Base-by-base conservation (phyloP, 768 basidiomycete species). In the Phanerochaete sordida region DNA sequence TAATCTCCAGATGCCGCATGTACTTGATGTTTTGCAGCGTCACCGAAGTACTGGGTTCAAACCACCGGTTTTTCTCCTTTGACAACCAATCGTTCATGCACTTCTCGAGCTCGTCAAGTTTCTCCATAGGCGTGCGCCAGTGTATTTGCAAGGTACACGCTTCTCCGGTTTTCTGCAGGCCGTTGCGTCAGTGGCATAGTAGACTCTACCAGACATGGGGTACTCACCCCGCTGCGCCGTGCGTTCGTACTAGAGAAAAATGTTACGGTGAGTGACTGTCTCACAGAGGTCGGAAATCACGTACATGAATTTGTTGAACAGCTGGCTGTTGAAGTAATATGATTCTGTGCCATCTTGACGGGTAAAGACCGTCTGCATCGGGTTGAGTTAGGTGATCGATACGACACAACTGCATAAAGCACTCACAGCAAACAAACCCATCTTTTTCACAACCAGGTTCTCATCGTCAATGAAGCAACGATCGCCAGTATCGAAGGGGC, bases 11-110 rank as follows among this genome's bases (percentile, higher is more conserved):
- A 65, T 84, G 84, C 50, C 83, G 78, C 69, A 90, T 88, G 63
- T 78, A 85, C 19, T 80, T 75, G 68, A 92, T 89, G 23, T 80
- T 75, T 66, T 88, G 87, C 48, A 90, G 66, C 5, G 75, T 79
- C 59, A 91, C 74, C 31, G 79, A 81, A 11, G 90, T 92, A 28
- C 77, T 79, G 3, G 90, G 84, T 54, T 86, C 80, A 65, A 80
- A 91, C 90, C 90, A 91, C 23, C 90, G 77, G 66, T 91, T 88
- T 68, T 90, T 86, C 68, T 92, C 91, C 9, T 85, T 89, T 28
- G 81, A 76, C 11, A 93, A 79, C 91, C 91, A 92, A 44, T 84
- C 80, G 61, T 91, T 91, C 60, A 93, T 70, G 52, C 74, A 76
- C 57, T 79, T 78, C 68, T 90, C 87, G 5, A 93, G 79, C 26